Conservation (phyloP, 768 basidiomycete genomes). For the Hysterangium stoloniferum region DNA sequence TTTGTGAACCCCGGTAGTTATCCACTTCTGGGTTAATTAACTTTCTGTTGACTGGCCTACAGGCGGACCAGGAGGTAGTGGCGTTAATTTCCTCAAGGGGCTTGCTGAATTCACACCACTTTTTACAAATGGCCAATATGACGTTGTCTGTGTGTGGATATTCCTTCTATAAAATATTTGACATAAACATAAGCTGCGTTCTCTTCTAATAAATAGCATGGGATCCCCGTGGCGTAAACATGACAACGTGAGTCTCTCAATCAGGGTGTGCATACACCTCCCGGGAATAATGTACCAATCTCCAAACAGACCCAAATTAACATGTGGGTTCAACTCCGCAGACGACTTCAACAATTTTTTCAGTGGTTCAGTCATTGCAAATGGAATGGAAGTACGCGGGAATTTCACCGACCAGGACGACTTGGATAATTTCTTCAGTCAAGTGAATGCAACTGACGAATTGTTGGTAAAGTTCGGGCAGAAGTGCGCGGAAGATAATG, state of each 20-base stretch:
- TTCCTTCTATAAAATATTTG: neutral
- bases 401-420: slow-evolving; percentile 2
- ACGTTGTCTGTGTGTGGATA: neutral
- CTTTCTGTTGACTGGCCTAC: too few species aligned
- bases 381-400: slow-evolving; percentile 2
- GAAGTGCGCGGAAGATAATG: neutral
- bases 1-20: slow-evolving; percentile 3
- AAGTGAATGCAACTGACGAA: neutral
- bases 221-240: slow-evolving; percentile 6
- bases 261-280: neutral
- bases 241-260: neutral
- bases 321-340: neutral
- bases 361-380: neutral
- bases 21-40: neutral
- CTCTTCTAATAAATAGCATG: neutral
- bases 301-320: neutral
- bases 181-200: neutral
- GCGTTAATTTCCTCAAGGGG: neutral
- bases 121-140: neutral
- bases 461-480: neutral
- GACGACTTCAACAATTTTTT: neutral
- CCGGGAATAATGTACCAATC: neutral
- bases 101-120: neutral
- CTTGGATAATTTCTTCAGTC: neutral
- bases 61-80: slow-evolving; percentile 1